Evolutionary conservation across 2,329 filamentous ascomycete genomes (phyloP).

Genomic region (Chaetoscypha palmicola): DNA sequence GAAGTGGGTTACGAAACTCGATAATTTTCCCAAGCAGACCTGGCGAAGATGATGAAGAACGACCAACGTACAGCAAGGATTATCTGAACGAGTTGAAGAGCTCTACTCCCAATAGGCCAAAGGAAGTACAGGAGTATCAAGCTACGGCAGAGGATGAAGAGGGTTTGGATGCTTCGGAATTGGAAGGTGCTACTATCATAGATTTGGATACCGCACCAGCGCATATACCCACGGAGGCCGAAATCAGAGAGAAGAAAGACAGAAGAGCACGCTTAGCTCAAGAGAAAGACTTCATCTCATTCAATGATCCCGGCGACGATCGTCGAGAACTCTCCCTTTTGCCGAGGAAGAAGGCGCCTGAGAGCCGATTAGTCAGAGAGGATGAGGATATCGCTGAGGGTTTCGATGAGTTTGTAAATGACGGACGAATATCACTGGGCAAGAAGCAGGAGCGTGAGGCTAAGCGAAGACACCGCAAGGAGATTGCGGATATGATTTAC

Average conservation of each 20-base stretch:
- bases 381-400: conserved; percentile 92
- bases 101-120: conserved; percentile 77
- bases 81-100: conserved; percentile 79
- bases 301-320: conserved; percentile 48
- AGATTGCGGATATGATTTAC: conserved; percentile 79
- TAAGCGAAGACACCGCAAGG: conserved; percentile 56
- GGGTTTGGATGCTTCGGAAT: conserved; percentile 51
- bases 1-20: conserved; percentile 55
- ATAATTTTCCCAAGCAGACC: conserved; percentile 30
- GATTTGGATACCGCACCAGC: conserved; percentile 33
- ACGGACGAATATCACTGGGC: conserved; percentile 72
- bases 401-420: conserved; percentile 86
- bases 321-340: conserved; percentile 33
- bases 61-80: conserved; percentile 78
- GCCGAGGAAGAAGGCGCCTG: conserved; percentile 53
- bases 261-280: conserved; percentile 74
- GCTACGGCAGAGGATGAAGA: conserved; percentile 43
- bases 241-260: conserved; percentile 88
- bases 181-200: conserved; percentile 60
- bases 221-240: conserved; percentile 70
- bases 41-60: conserved; percentile 55
- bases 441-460: conserved; percentile 71
- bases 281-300: conserved; percentile 61
- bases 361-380: conserved; percentile 70
- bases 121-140: conserved; percentile 45